Evolutionary conservation across 345 rosid species (phyloP).

Genomic region (Trapa incisa): DNA sequence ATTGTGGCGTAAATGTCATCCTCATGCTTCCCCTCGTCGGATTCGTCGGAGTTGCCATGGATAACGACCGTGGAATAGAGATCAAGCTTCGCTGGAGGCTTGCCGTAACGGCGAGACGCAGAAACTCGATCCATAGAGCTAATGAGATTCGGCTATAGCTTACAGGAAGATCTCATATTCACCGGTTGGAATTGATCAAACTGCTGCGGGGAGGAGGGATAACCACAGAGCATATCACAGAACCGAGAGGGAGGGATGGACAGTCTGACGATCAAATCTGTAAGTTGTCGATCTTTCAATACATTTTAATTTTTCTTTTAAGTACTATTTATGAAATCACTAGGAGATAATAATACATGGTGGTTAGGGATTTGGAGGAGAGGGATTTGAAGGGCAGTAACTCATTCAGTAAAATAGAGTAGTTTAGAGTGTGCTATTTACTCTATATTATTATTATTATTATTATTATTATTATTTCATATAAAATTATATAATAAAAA

Average conservation of each 20-base stretch:
- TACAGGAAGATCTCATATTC: too few relatives aligned
- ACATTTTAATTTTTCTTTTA: too few relatives aligned
- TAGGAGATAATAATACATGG: too few relatives aligned
- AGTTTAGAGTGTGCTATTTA: too few relatives aligned
- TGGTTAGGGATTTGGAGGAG: too few relatives aligned
- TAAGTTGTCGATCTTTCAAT: too few relatives aligned
- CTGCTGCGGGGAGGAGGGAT: neutral
- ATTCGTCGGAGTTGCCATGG: constrained; percentile 53
- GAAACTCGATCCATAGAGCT: constrained; percentile 37
- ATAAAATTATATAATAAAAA: too few relatives aligned
- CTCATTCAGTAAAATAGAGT: too few relatives aligned
- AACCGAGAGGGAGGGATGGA: neutral
- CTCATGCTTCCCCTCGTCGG: constrained; percentile 26
- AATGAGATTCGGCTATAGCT: neutral
- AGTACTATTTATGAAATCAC: neutral
- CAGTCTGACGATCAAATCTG: neutral
- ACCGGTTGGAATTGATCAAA: neutral
- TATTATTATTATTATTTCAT: too few relatives aligned
- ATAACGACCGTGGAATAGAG: constrained; percentile 42
- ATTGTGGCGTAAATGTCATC: constrained; percentile 39
- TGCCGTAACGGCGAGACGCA: constrained; percentile 30
- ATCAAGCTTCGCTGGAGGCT: constrained; percentile 31
- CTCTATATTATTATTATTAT: too few relatives aligned
- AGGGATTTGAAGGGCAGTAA: too few relatives aligned
- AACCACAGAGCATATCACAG: neutral